Evolutionary conservation across 148 eudicot genomes (phyloP).

Genomic region (Camellia granthamiana): DNA sequence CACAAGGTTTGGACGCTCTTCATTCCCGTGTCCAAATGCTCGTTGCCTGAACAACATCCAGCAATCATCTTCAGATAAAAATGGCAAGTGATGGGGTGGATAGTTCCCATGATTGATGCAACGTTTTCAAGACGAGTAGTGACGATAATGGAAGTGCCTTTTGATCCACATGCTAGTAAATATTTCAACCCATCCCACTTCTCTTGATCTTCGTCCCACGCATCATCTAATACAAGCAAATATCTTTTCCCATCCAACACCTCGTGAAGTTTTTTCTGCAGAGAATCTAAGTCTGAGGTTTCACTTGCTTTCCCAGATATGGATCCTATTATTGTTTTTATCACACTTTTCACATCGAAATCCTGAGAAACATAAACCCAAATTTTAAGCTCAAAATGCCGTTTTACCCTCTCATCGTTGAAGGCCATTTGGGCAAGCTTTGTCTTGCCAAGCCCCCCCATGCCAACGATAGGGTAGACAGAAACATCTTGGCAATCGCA

Average conservation of each 20-base stretch:
- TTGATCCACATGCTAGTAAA: not conserved
- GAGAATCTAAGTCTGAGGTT: not conserved
- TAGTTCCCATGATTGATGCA: not conserved
- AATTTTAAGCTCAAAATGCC: not conserved
- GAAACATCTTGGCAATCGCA: not conserved
- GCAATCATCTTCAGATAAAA: not conserved
- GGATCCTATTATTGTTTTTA: not conserved
- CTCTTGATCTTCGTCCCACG: slow-evolving; percentile 1
- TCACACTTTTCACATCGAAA: not conserved
- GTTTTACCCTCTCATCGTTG: not conserved
- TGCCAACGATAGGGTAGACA: slow-evolving; percentile 1
- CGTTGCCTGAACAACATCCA: not conserved
- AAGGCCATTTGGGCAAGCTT: not conserved
- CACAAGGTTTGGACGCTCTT: not conserved
- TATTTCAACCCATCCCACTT: not conserved
- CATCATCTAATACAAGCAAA: slow-evolving; percentile 3
- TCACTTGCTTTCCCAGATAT: not conserved
- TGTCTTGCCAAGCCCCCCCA: too few species aligned
- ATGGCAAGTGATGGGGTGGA: not conserved
- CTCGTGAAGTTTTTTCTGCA: not conserved
- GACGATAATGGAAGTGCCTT: not conserved
- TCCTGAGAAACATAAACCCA: slow-evolving; percentile 2
- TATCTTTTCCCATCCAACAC: not conserved
- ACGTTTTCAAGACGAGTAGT: not conserved
- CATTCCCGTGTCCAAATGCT: not conserved